These are phyloP conservation scores for Leishmania aethiopica DNA, from an alignment of 208 protist species.

Conservation along the genomic window DNA sequence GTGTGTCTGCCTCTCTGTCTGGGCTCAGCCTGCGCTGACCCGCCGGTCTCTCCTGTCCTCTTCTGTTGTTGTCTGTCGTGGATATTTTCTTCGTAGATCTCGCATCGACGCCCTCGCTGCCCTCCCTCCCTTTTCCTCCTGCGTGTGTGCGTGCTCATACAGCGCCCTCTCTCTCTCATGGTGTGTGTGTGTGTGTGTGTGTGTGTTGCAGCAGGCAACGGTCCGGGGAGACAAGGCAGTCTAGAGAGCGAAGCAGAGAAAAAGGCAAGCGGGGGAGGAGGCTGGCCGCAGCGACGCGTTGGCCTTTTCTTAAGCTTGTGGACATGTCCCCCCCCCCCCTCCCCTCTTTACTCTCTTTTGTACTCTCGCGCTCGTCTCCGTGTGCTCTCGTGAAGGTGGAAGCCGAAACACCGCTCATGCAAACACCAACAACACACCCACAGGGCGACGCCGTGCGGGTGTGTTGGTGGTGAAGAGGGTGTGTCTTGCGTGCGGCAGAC, in stretches of 20 bases:
- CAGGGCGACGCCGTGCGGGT: background rate
- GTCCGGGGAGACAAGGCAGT: background rate
- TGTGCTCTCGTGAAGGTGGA: background rate
- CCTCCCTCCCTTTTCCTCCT: background rate
- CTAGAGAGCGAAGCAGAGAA: background rate
- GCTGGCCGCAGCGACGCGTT: background rate
- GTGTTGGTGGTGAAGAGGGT: background rate
- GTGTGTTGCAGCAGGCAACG: background rate
- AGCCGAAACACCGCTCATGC: background rate
- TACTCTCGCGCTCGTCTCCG: background rate
- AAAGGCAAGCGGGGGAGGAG: background rate
- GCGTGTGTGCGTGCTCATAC: background rate
- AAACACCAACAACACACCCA: background rate
- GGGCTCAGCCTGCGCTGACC: too few species aligned
- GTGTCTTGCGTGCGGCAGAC: background rate
- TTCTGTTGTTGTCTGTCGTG: background rate
- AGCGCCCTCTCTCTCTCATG: background rate
- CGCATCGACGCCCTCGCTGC: background rate
- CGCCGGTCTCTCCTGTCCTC: too few species aligned
- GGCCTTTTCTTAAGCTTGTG: background rate
- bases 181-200: background rate
- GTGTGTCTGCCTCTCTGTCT: background rate
- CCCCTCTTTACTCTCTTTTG: background rate
- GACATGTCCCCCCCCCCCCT: too few species aligned
- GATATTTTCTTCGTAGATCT: background rate